A percentile compares a stretch with the other conserved stretches of the same genome.
Conservation (phyloP, 208 protist genomes). For the Acanthamoeba culbertsoni region DNA sequence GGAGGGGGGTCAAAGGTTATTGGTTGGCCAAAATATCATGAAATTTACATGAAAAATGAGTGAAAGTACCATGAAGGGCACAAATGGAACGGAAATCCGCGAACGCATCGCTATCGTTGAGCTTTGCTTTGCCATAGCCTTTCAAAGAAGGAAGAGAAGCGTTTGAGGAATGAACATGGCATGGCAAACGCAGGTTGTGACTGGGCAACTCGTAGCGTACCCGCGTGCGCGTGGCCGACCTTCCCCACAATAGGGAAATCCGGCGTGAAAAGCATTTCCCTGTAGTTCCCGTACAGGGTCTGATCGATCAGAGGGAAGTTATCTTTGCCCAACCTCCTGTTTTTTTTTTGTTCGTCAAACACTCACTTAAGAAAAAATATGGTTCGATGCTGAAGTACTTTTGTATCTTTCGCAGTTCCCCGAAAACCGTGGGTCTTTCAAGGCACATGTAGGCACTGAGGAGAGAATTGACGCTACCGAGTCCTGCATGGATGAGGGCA, state of each 20-base stretch:
- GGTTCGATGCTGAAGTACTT: constrained; percentile 17
- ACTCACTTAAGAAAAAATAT: too few species aligned
- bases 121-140: constrained; percentile 66
- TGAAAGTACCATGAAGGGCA: background rate
- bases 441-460: constrained; percentile 52
- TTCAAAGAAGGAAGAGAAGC: too few species aligned
- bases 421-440: constrained; percentile 54
- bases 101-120: constrained; percentile 27
- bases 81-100: background rate
- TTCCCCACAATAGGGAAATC: constrained; percentile 45
- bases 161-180: too few species aligned
- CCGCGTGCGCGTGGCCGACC: constrained; percentile 37
- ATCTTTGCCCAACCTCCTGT: constrained; percentile 13
- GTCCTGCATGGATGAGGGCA: constrained; percentile 30
- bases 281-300: constrained; percentile 15
- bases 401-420: constrained; percentile 37
- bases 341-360: too few species aligned
- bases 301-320: constrained; percentile 67
- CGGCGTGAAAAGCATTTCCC: constrained; percentile 61
- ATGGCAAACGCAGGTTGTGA: too few species aligned
- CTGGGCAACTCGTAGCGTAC: background rate
- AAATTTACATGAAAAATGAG: too few species aligned
- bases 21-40: too few species aligned
- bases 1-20: too few species aligned
- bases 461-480: constrained; percentile 53